These are phyloP conservation scores for Orbilia oligospora DNA, from an alignment of 2,329 filamentous ascomycete genomes.

Conservation along the genomic window DNA sequence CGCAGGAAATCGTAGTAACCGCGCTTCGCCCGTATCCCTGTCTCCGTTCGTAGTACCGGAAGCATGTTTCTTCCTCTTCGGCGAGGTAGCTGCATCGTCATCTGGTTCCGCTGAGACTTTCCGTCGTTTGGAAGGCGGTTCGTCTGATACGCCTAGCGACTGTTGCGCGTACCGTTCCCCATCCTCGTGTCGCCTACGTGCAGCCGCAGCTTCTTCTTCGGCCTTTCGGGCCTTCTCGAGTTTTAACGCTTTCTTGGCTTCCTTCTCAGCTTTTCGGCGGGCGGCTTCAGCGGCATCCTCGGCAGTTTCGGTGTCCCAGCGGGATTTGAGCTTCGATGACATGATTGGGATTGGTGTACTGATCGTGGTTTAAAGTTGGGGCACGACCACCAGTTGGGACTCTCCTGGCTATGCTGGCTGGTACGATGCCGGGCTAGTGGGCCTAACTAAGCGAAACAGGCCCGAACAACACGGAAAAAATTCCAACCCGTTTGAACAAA, in stretches of 20 bases:
- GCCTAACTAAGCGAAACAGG: slow-evolving; percentile 13
- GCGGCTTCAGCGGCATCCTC: slow-evolving; percentile 82
- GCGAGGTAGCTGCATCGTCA: slow-evolving; percentile 69
- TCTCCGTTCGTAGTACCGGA: slow-evolving; percentile 65
- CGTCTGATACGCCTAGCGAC: slow-evolving; percentile 62
- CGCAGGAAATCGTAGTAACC: slow-evolving; percentile 79
- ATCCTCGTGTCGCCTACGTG: slow-evolving; percentile 62
- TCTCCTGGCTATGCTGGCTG: neutral
- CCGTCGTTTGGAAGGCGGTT: slow-evolving; percentile 47
- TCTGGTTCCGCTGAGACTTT: slow-evolving; percentile 61
- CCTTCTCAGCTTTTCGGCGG: slow-evolving; percentile 84
- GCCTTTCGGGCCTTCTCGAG: slow-evolving; percentile 64
- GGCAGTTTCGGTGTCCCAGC: slow-evolving; percentile 89
- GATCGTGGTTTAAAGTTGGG: neutral
- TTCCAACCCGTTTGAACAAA: slow-evolving; percentile 31
- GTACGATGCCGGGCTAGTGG: neutral
- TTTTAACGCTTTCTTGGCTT: slow-evolving; percentile 68
- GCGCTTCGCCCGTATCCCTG: slow-evolving; percentile 67
- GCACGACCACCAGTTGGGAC: too few species aligned
- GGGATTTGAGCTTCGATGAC: slow-evolving; percentile 77
- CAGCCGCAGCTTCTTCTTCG: slow-evolving; percentile 65
- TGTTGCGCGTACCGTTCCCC: slow-evolving; percentile 64
- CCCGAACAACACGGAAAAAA: slow-evolving; percentile 48
- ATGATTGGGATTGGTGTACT: slow-evolving; percentile 67
- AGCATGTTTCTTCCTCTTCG: slow-evolving; percentile 72